Evolutionary conservation across 345 rosid genomes (phyloP).

Genomic region (Euphorbia tirucalli): DNA sequence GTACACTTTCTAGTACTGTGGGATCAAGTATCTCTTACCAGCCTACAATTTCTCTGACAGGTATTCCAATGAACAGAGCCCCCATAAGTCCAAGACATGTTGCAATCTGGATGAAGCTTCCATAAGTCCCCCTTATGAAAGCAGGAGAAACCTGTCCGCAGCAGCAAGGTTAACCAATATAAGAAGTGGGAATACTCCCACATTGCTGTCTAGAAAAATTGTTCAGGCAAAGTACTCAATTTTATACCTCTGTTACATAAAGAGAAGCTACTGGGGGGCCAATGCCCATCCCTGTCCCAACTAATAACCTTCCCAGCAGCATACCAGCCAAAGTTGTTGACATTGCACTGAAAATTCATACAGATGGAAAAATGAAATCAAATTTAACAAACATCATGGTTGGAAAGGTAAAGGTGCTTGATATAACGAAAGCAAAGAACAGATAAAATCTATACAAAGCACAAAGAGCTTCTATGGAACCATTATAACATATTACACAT

Average conservation of each 20-base stretch:
- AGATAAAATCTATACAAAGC: neutral
- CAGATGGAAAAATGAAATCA: neutral
- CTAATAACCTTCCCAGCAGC: conserved; percentile 87
- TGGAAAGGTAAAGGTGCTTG: neutral
- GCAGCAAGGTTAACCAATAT: conserved; percentile 16
- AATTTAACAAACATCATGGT: neutral
- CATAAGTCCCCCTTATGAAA: conserved; percentile 93
- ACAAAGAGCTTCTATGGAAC: neutral
- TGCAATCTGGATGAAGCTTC: conserved; percentile 91
- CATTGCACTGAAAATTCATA: conserved; percentile 55
- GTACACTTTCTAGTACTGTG: neutral
- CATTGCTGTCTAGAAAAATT: conserved; percentile 9
- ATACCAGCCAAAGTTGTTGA: conserved; percentile 61
- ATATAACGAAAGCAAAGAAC: neutral
- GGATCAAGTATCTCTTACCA: conserved; percentile 47
- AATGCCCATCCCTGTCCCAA: conserved; percentile 93
- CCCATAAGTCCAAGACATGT: conserved; percentile 93
- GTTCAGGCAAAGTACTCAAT: neutral
- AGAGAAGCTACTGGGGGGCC: conserved; percentile 93
- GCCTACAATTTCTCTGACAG: conserved; percentile 70
- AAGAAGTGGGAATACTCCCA: conserved; percentile 5
- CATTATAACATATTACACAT: conserved; percentile 3
- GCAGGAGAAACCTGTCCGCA: conserved; percentile 79
- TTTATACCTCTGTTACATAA: conserved; percentile 86
- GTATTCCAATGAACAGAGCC: conserved; percentile 79